Evolutionary conservation across 2,329 filamentous ascomycete species (phyloP).

Genomic region (Trichoderma arundinaceum): DNA sequence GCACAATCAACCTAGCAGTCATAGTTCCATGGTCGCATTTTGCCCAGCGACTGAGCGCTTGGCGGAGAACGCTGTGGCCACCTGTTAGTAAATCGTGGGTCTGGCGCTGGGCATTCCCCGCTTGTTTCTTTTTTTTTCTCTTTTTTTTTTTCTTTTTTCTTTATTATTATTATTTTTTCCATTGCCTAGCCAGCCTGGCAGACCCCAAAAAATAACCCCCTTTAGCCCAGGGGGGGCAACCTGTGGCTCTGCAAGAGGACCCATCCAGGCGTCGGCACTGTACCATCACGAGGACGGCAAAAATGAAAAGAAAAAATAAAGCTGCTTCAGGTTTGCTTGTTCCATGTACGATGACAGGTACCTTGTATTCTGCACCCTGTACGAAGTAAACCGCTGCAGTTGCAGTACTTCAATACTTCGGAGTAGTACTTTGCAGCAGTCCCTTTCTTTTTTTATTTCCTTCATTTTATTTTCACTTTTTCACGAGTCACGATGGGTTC

Average conservation of each 20-base stretch:
- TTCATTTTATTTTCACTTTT: background rate
- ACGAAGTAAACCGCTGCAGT: too few relatives aligned
- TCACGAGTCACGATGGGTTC: slow-evolving; percentile 34
- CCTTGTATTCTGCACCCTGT: background rate
- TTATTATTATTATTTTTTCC: background rate
- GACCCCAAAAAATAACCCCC: background rate
- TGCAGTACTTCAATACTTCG: too few relatives aligned
- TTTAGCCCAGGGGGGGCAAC: slow-evolving; percentile 13
- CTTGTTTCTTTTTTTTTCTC: slow-evolving; percentile 7
- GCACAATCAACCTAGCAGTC: background rate
- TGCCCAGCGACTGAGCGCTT: background rate
- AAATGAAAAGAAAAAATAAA: slow-evolving; percentile 34
- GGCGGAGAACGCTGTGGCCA: slow-evolving; percentile 24
- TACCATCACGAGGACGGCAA: slow-evolving; percentile 41
- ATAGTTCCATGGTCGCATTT: too few relatives aligned
- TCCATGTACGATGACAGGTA: background rate
- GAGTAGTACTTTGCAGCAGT: background rate
- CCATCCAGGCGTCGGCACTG: slow-evolving; percentile 34
- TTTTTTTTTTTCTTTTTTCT: background rate
- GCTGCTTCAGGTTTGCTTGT: slow-evolving; percentile 12
- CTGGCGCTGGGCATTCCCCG: background rate
- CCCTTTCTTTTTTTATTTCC: background rate
- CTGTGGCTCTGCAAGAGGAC: slow-evolving; percentile 18
- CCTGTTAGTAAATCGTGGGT: slow-evolving; percentile 22
- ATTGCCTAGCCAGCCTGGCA: background rate